Evolutionary conservation across 176 grass and related monocot genomes (phyloP), one percentile per base, ranked within the genome.

Genomic region (Elymus sibiricus): DNA sequence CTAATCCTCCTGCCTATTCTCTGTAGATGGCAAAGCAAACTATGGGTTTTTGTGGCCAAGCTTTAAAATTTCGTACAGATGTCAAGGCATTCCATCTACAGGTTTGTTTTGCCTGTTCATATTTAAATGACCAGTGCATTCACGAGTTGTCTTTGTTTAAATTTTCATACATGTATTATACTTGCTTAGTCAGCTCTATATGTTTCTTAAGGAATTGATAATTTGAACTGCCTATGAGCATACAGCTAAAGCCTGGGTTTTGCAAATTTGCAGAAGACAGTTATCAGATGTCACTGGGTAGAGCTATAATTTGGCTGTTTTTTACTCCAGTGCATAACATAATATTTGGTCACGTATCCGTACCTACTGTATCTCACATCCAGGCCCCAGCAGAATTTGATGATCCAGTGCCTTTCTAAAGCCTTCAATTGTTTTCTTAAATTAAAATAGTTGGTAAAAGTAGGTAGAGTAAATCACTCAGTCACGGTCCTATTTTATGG

Each of bases 1-100:
- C 67, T 74, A 81, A 28, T 72, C 22, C 7, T 93, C 22, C 7
- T 76, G 59, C 38, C 44, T 82, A 74, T 55, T 63, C 65, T 81
- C 42, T 68, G 21, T 81, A 98, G 96, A 98, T 98, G 96, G 96
- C 96, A 63, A 98, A 98, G 59, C 96, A 98, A 51, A 98, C 96
- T 49, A 98, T 98, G 96, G 96, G 96, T 15, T 98, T 98, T 90
- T 98, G 84, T 70, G 84, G 83, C 66, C 96, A 98, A 88, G 90
- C 96, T 44, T 73, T 98, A 69, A 92, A 87, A 86, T 90, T 90
- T 63, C 93, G 96, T 66, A 90, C 93, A 83, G 93, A 98, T 91
- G 68, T 92, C 70, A 98, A 98, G 86, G 77, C 89, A 83, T 98
- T 94, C 70, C 96, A 98, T 87, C 84, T 98, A 38, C 96, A 98